phyloP scores from a whole-genome alignment of 345 rosid species.

The Aquilaria yunnanensis region DNA sequence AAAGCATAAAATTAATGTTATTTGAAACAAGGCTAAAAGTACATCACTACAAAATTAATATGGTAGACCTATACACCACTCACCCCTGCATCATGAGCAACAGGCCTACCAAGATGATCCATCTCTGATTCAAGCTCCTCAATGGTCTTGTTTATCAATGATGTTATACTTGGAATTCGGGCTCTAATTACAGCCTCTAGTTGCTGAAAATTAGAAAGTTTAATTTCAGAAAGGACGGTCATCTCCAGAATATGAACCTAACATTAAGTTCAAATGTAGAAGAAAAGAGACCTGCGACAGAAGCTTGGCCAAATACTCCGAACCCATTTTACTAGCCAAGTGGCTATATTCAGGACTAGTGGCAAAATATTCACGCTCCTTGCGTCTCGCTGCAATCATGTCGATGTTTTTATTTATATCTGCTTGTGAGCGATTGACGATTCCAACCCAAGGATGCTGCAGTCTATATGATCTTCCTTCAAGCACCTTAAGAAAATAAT shows the following conservation, averaged over 20 bases:
- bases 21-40: neutral
- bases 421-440: conserved; percentile 97
- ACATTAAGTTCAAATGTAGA: neutral
- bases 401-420: conserved; percentile 87
- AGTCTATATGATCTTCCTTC: conserved; percentile 91
- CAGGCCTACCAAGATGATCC: conserved; percentile 82
- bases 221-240: neutral
- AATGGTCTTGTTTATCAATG: conserved; percentile 80
- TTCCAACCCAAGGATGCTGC: conserved; percentile 96
- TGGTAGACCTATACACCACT: conserved; percentile 15
- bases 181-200: conserved; percentile 84
- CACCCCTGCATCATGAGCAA: conserved; percentile 95
- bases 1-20: conserved; percentile 10
- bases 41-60: neutral
- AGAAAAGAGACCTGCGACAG: conserved; percentile 67
- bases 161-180: conserved; percentile 79
- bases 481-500: conserved; percentile 47
- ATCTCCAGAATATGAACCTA: neutral
- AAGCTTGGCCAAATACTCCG: conserved; percentile 91
- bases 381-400: conserved; percentile 85
- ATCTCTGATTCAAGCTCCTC: conserved; percentile 91
- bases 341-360: conserved; percentile 94
- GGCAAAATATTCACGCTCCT: conserved; percentile 84
- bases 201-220: conserved; percentile 47
- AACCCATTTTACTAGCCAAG: conserved; percentile 88